Base-by-base conservation (phyloP, 148 eudicot genomes). In the Rhododendron molle region DNA sequence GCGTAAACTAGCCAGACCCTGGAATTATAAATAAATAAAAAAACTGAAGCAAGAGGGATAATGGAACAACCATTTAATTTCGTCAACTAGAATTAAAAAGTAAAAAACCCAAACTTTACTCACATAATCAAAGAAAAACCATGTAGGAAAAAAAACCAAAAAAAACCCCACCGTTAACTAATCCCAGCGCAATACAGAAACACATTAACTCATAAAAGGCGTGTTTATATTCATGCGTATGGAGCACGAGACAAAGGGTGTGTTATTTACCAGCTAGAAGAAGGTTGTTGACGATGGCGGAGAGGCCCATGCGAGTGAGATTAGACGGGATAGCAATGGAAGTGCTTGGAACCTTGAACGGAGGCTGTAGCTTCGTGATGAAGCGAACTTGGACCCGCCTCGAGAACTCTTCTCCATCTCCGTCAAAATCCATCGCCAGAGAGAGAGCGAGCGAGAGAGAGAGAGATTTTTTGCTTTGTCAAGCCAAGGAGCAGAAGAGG, bases 291-390 rank as follows among this genome's bases (percentile, higher is more conserved):
- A 96, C 89, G 79, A 96, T 83, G 13, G 93, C 85, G 44, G 99
- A 96, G 65, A 96, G 94, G 86, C 96, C 97, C n/a, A 91, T 79
- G 0, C 99, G 93, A 34, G 96, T 94, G 88, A 96, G 90, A 76
- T 91, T 89, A 12, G 99, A 90, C 18, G 93, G 98, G 40, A 96
- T 86, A 21, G 93, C 86, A 62, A 96, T 91, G 82, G 98, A 85
- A 47, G 90, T 78, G 54, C 86, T 78, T 20, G 97, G 97, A 13
- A 89, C 93, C 88, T 87, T 95, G 84, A 86, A 92, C 1, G 90
- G 89, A 21, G 90, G 86, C 46, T 90, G 86, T 7, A 96, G 91
- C 80, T 93, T 91, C 7, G 99, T 96, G 13, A 90, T 84, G 81
- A 96, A 96, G 2, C 99, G 94, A 0, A 92, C 99, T 77, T 95